Evolutionary conservation across 148 eudicot genomes (phyloP).

Genomic region (Rhododendron vialii): DNA sequence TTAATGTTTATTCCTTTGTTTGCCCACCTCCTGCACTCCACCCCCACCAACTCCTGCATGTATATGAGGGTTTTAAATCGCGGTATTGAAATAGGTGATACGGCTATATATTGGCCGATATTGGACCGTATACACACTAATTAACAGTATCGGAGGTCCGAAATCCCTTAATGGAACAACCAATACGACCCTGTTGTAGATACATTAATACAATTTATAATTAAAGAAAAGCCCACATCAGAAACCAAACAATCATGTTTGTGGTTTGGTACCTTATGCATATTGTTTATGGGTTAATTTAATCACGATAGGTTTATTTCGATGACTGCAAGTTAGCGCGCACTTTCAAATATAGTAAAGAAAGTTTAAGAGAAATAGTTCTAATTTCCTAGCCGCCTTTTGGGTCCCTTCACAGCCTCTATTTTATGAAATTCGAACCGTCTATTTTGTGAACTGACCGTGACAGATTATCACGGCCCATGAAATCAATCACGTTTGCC

Average conservation of each 20-base stretch:
- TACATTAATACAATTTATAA: neutral
- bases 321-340: neutral
- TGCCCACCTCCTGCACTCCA: conserved; percentile 67
- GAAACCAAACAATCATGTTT: neutral
- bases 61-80: neutral
- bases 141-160: too few species aligned
- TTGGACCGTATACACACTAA: too few species aligned
- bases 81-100: neutral
- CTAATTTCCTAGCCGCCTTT: neutral
- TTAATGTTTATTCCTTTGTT: conserved; percentile 70
- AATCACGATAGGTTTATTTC: neutral
- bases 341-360: neutral
- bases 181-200: neutral
- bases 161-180: neutral
- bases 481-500: neutral
- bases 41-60: conserved; percentile 60
- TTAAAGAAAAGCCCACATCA: neutral
- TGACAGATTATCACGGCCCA: neutral
- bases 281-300: neutral
- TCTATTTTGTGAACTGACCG: neutral
- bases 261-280: neutral
- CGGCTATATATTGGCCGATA: neutral
- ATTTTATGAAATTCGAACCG: neutral
- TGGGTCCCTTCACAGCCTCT: neutral
- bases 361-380: neutral